Base-by-base conservation (phyloP, 202 grass and related monocot species). In the Schoenoplectus tabernaemontani region DNA sequence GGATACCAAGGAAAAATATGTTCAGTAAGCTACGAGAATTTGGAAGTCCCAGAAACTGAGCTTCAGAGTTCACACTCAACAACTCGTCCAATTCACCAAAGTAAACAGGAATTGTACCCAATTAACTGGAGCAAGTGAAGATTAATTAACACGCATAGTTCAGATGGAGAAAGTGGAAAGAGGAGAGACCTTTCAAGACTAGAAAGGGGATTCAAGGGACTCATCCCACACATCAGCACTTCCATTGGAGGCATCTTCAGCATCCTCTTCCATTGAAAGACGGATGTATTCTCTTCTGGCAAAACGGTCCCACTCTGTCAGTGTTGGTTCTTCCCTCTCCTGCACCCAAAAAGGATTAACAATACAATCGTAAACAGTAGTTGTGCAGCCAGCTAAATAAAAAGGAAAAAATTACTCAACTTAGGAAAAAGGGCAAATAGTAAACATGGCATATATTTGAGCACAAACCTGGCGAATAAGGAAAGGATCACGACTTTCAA, bases 251-350 rank as follows among this genome's bases (percentile, higher is more conserved):
- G 92, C 96, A 93, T 96, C 92, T 92, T 99, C 96, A 34, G 84
- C 90, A 88, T 99, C 96, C 79, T 99, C 96, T 90, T 99, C 96
- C 96, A 91, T 96, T 0, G 90, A 91, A 84, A 99, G 86, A 82
- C 96, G 92, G 69, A 99, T 90, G 67, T 99, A 96, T 62, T 99
- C 92, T 88, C 87, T 92, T 62, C 85, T 87, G 57, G 96, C 96
- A 82, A 99, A 99, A 57, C 96, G 90, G 72, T 99, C 96, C 92
- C 96, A 99, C 62, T 99, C 96, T 53, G 92, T 99, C 82, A 99
- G 87, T 62, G 90, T 89, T 68, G 92, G 96, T 61, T 99, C 90
- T 78, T 96, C 92, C 76, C 96, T 90, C 90, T 96, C 93, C 96
- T 99, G 88, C 46, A 86, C 17, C 48, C 23, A 63, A 67, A 88